These are phyloP conservation scores for Kockiozyma suomiensis DNA, from an alignment of 805 yeast genomes.

Conservation along the genomic window DNA sequence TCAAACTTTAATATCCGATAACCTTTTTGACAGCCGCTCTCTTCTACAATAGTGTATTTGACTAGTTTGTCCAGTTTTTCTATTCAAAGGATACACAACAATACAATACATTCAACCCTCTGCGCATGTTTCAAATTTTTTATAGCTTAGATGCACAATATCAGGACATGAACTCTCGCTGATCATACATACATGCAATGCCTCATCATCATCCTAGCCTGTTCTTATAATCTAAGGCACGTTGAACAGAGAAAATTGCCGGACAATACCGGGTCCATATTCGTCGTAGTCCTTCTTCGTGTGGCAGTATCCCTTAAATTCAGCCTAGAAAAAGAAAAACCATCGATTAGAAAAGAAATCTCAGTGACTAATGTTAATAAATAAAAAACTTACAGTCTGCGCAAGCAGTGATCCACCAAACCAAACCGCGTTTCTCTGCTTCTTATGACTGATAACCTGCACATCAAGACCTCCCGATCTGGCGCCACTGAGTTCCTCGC, in stretches of 20 bases:
- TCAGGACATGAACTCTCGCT: too few relatives aligned
- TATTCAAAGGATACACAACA: too few relatives aligned
- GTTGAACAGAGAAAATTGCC: conserved; percentile 92
- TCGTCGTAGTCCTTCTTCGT: conserved; percentile 97
- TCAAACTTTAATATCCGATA: neutral
- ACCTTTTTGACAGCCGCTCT: too few relatives aligned
- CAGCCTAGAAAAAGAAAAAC: conserved; percentile 50
- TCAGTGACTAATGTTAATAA: too few relatives aligned
- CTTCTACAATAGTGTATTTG: neutral
- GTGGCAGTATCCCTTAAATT: conserved; percentile 93
- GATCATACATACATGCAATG: too few relatives aligned
- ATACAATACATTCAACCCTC: neutral
- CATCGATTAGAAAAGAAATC: too few relatives aligned
- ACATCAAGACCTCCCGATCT: conserved; percentile 94
- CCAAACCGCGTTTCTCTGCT: conserved; percentile 99
- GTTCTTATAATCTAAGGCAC: conserved; percentile 61
- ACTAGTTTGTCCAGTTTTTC: too few relatives aligned
- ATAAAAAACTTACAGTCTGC: conserved; percentile 59
- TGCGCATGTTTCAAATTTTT: too few relatives aligned
- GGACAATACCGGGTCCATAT: conserved; percentile 94
- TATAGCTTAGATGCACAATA: too few relatives aligned
- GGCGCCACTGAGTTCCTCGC: conserved; percentile 71
- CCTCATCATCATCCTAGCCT: neutral
- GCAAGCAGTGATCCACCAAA: conserved; percentile 97
- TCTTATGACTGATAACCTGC: conserved; percentile 93